Evolutionary conservation across 2,329 filamentous ascomycete genomes (phyloP), one percentile per base, ranked within the genome.

Genomic region (Botrytis byssoidea): DNA sequence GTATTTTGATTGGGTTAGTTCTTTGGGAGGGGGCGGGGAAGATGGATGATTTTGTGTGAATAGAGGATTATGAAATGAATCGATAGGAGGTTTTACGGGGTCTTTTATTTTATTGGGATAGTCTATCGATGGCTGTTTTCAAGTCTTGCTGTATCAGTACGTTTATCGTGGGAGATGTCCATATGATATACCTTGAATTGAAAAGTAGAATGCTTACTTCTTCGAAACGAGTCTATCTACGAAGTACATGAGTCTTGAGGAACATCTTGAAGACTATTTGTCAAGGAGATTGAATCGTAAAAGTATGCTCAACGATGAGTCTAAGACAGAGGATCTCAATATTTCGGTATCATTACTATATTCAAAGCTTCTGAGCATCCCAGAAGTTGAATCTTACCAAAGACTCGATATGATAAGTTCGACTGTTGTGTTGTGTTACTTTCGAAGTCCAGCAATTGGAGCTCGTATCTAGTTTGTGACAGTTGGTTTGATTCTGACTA

Each of bases 71-170:
- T 5, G 14, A 14, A 1, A 18, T 25, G 22, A 51, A 51, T 14
- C 1, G 0, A 51, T 25, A 9, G 20, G 22, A 10, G 4, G 10
- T 48, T 4, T 22, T 4, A n/a, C 1, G 0, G 3, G 9, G 9
- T 48, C 46, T 5, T 25, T 48, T 9, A 5, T 48, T 25, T 9
- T 12, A 10, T 9, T 9, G 3, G 8, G 1, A 0, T 9, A 22
- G 3, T 1, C 10, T 48, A 9, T 48, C 25, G 22, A 12, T 10
- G 9, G 1, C 8, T 37, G 8, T 1, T 37, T 37, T 25, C 0
- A 5, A 10, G 3, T 25, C 9, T 48, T 4, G 9, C 9, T 48
- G 1, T 1, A 37, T 37, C 8, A 37, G 37, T 5, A 8, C 4
- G 9, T 37, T 1, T 37, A 37, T 37, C 8, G 37, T 37, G 37